phyloP scores from a whole-genome alignment of 257 asterid species.

The Coffea canephora region DNA sequence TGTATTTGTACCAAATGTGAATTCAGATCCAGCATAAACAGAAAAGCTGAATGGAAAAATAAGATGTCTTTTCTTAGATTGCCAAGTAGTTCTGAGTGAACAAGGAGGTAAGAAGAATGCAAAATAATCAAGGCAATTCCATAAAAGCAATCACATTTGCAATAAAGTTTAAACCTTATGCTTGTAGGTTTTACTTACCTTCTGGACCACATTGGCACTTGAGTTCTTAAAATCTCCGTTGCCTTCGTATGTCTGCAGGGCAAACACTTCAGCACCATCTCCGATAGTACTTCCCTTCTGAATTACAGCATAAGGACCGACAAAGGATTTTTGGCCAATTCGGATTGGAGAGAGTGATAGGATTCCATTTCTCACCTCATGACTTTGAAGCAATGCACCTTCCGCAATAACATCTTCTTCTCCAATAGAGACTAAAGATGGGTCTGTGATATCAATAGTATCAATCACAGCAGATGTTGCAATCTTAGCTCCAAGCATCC shows the following conservation, averaged over 20 bases:
- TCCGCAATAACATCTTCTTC: slow-evolving; percentile 60
- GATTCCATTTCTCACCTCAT: slow-evolving; percentile 58
- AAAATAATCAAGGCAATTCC: not conserved
- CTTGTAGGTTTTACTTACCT: slow-evolving; percentile 30
- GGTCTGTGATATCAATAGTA: slow-evolving; percentile 63
- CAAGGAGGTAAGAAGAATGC: not conserved
- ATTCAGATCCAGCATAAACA: not conserved
- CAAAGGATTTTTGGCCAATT: slow-evolving; percentile 45
- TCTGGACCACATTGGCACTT: slow-evolving; percentile 19
- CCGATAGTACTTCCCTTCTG: slow-evolving; percentile 43
- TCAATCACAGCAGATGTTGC: slow-evolving; percentile 53
- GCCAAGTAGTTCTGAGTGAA: not conserved
- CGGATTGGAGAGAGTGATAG: slow-evolving; percentile 43
- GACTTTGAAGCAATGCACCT: slow-evolving; percentile 66
- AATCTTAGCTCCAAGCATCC: slow-evolving; percentile 60
- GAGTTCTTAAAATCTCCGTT: slow-evolving; percentile 14
- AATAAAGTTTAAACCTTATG: not conserved
- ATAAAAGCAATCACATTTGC: not conserved
- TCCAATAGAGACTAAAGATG: slow-evolving; percentile 56
- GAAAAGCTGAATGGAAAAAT: not conserved
- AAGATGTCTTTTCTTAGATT: not conserved
- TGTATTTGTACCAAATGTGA: not conserved
- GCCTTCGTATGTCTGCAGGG: slow-evolving; percentile 32
- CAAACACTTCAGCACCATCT: slow-evolving; percentile 49
- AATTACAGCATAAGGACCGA: slow-evolving; percentile 64